Evolutionary conservation across 345 rosid genomes (phyloP), one percentile per base, ranked within the genome.

Genomic region (Brassica rapa): DNA sequence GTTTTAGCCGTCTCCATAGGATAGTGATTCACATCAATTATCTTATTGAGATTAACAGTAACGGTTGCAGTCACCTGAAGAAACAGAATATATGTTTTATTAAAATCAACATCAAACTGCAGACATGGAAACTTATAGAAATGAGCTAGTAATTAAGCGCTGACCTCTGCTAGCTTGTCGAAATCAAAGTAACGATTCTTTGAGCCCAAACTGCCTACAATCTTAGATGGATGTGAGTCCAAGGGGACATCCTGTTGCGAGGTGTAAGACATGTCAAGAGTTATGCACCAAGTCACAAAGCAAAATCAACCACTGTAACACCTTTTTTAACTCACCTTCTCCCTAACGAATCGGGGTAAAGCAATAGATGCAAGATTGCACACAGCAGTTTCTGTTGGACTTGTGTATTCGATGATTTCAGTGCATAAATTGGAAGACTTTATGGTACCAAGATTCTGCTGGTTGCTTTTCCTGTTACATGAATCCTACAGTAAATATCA

Each of bases 351-450:
- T 35, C 41, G 85, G 0, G 97, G 96, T 49, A 94, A 79, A 30
- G 97, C 98, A 88, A 94, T 94, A 24, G 98, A 94, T 71, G 98
- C 96, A 72, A 94, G 88, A 83, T 94, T 94, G 80, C 98, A 94
- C 8, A 94, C 98, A 67, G 96, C 98, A 16, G 96, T 90, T 83
- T 94, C 96, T 21, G 93, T 86, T 72, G 98, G 96, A 78, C 98
- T 92, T 9, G 94, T 88, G 75, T 94, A 94, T 78, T 92, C 88
- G 43, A 94, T 89, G 49, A 94, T 88, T 83, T 90, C 98, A 62
- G 96, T 93, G 78, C 96, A 93, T 83, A 93, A 83, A 82, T 91
- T 91, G 11, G 98, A 93, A 75, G 93, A 93, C 73, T 93, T 93
- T 41, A 94, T 94, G 29, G 98, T 94, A 15, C 98, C 98, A 57